These are phyloP conservation scores for Ceratocystiopsis brevicomis DNA, from an alignment of 2,329 filamentous ascomycete species.

Conservation along the genomic window DNA sequence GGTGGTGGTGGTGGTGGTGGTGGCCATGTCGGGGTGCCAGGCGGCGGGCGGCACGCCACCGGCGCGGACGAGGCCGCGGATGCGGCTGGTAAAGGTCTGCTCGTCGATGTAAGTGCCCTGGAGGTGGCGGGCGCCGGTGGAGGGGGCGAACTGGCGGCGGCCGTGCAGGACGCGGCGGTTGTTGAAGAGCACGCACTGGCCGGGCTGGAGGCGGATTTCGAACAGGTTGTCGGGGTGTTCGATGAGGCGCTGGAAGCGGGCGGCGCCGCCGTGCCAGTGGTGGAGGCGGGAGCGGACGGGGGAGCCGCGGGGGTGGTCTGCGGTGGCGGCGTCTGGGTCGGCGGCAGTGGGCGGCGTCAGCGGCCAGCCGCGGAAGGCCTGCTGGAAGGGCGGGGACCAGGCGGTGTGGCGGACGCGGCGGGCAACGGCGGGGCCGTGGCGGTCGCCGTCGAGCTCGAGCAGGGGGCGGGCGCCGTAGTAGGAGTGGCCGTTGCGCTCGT, in stretches of 20 bases:
- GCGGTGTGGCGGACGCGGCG: conserved; percentile 19
- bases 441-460: conserved; percentile 17
- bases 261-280: conserved; percentile 21
- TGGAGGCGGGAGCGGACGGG: background rate
- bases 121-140: conserved; percentile 52
- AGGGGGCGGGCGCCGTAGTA: conserved; percentile 43
- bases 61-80: conserved; percentile 5
- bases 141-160: conserved; percentile 51
- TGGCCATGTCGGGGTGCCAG: too few species aligned
- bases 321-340: too few species aligned
- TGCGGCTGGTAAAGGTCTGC: conserved; percentile 22
- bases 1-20: too few species aligned
- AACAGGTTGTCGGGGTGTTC: conserved; percentile 41
- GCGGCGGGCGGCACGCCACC: conserved; percentile 4
- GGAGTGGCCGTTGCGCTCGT: conserved; percentile 44
- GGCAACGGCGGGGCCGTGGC: conserved; percentile 9
- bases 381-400: conserved; percentile 72
- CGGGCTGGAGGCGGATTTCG: conserved; percentile 54
- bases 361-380: background rate
- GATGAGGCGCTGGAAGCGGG: conserved; percentile 37
- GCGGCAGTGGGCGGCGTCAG: conserved; percentile 4
- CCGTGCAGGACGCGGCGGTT: conserved; percentile 78
- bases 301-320: background rate
- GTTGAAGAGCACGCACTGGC: conserved; percentile 86
- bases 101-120: conserved; percentile 65